phyloP scores from a whole-genome alignment of 305 asterid genomes.

The Rubia occidens region DNA sequence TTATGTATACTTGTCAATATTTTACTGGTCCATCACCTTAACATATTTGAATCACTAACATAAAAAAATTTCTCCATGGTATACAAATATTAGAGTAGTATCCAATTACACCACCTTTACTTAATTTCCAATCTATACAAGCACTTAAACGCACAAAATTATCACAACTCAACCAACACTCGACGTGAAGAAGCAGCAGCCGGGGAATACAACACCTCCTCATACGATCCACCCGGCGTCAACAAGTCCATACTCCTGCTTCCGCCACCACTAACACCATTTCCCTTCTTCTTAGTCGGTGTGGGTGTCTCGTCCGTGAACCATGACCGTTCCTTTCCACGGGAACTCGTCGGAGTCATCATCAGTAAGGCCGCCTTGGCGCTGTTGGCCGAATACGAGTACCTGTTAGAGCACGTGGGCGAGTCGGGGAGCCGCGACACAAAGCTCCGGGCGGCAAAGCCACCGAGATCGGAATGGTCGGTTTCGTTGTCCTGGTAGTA shows the following conservation, averaged over 20 bases:
- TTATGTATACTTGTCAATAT: too few relatives aligned
- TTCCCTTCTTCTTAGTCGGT: neutral
- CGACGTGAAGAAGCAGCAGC: neutral
- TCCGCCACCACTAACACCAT: neutral
- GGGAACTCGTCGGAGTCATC: constrained; percentile 8
- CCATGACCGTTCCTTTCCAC: neutral
- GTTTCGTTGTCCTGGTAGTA: neutral
- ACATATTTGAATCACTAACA: too few relatives aligned
- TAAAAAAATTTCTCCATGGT: too few relatives aligned
- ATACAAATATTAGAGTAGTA: too few relatives aligned
- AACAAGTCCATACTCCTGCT: constrained; percentile 7
- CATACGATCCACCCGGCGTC: neutral
- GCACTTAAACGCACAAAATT: neutral
- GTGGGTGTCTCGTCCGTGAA: neutral
- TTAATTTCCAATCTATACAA: neutral
- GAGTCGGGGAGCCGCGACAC: constrained; percentile 34
- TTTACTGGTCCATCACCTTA: too few relatives aligned
- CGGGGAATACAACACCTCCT: neutral
- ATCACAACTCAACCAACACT: constrained; percentile 10
- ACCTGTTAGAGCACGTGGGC: constrained; percentile 13
- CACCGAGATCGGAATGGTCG: constrained; percentile 10
- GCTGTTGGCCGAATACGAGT: neutral
- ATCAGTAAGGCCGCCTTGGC: constrained; percentile 9
- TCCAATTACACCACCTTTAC: neutral
- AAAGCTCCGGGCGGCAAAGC: constrained; percentile 24